Percentiles rank a stretch among this genome's conserved stretches.
phyloP scores from a whole-genome alignment of 768 basidiomycete genomes.

The Leccinum variicolor region DNA sequence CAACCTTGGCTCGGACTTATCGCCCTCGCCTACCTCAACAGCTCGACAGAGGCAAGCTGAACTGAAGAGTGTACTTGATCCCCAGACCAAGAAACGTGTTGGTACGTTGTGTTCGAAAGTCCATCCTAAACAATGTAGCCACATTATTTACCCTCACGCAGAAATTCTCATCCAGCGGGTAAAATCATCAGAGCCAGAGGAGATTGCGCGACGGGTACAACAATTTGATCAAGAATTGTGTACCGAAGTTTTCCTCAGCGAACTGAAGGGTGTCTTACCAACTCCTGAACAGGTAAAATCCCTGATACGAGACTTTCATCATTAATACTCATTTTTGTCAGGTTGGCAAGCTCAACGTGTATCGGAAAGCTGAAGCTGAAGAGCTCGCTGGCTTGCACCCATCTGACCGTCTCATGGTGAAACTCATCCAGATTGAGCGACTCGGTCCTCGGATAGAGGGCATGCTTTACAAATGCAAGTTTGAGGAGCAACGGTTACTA shows the following conservation, averaged over 20 bases:
- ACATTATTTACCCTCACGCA: slow-evolving; percentile 28
- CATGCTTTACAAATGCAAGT: slow-evolving; percentile 91
- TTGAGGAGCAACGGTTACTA: slow-evolving; percentile 80
- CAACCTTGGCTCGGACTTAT: background rate
- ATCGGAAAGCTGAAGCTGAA: slow-evolving; percentile 80
- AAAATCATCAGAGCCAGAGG: slow-evolving; percentile 79
- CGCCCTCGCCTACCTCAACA: slow-evolving; percentile 28
- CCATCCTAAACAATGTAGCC: background rate
- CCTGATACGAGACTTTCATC: background rate
- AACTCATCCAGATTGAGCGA: slow-evolving; percentile 91
- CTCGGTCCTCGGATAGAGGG: slow-evolving; percentile 85
- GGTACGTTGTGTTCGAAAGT: slow-evolving; percentile 49
- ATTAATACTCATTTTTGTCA: slow-evolving; percentile 23
- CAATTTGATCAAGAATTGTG: slow-evolving; percentile 87
- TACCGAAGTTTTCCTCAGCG: slow-evolving; percentile 84
- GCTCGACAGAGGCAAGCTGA: slow-evolving; percentile 85
- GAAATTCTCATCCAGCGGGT: slow-evolving; percentile 92
- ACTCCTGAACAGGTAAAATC: slow-evolving; percentile 78
- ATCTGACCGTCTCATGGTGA: slow-evolving; percentile 95
- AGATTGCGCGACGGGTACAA: slow-evolving; percentile 79
- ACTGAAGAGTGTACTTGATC: slow-evolving; percentile 86
- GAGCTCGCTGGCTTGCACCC: slow-evolving; percentile 89
- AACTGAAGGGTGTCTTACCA: slow-evolving; percentile 84
- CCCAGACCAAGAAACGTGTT: slow-evolving; percentile 89
- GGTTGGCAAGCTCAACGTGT: slow-evolving; percentile 88